A percentile compares a stretch with the other conserved stretches of the same genome.
Conservation (phyloP, 148 eudicot species). For the Pharnaceum exiguum region DNA sequence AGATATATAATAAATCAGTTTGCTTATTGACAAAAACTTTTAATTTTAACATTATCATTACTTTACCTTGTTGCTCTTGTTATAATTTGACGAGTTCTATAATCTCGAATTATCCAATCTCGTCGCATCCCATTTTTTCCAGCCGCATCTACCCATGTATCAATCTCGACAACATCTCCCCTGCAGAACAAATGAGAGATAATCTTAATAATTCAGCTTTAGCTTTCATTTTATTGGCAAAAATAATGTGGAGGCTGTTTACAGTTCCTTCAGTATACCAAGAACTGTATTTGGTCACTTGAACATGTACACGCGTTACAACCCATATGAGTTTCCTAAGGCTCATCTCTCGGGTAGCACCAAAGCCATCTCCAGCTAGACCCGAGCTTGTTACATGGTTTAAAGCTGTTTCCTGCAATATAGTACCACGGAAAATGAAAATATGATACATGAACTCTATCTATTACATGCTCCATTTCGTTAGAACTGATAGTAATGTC, state of each 20-base stretch:
- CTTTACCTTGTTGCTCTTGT: conserved; percentile 76
- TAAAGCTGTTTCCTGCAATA: conserved; percentile 69
- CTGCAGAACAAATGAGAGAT: conserved; percentile 22
- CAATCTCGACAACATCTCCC: conserved; percentile 86
- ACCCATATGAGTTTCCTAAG: conserved; percentile 86
- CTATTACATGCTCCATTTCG: neutral
- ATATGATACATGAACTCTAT: neutral
- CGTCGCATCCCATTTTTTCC: conserved; percentile 87
- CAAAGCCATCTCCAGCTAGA: conserved; percentile 74
- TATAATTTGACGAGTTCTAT: conserved; percentile 49
- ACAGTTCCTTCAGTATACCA: conserved; percentile 34
- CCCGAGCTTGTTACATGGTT: conserved; percentile 78
- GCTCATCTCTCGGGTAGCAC: conserved; percentile 82
- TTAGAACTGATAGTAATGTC: too few species aligned
- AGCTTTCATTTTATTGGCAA: neutral
- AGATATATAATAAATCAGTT: neutral
- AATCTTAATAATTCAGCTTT: neutral
- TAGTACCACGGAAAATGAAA: neutral
- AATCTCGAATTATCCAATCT: conserved; percentile 79
- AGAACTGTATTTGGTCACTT: conserved; percentile 70
- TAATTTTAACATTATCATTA: neutral
- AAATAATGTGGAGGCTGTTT: neutral
- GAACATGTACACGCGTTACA: conserved; percentile 71
- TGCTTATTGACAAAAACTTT: neutral
- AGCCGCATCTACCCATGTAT: conserved; percentile 82